Evolutionary conservation across 2,329 filamentous ascomycete genomes (phyloP).

Genomic region (Exophiala spinifera): DNA sequence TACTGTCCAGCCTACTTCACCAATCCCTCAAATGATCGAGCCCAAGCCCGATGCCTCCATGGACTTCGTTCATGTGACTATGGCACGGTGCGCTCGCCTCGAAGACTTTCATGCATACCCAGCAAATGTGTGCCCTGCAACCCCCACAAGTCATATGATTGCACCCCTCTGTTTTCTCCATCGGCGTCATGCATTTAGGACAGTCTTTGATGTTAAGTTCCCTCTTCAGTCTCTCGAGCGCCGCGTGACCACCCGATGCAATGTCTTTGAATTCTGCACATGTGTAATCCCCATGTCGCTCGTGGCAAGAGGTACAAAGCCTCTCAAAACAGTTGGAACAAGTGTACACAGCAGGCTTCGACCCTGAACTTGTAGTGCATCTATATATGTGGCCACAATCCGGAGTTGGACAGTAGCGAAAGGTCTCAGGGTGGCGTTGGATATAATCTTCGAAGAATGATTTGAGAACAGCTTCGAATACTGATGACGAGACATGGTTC

Average conservation of each 20-base stretch:
- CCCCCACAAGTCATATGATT: slow-evolving; percentile 13
- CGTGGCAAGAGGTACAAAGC: slow-evolving; percentile 30
- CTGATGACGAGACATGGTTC: slow-evolving; percentile 32
- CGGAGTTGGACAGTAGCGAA: slow-evolving; percentile 45
- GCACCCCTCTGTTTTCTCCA: slow-evolving; percentile 16
- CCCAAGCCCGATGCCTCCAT: slow-evolving; percentile 8
- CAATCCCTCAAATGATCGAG: not conserved
- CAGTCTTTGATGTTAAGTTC: slow-evolving; percentile 15
- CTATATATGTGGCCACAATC: slow-evolving; percentile 47
- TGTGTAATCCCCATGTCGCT: slow-evolving; percentile 22
- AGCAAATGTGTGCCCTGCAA: slow-evolving; percentile 30
- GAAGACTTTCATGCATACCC: slow-evolving; percentile 28
- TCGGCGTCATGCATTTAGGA: slow-evolving; percentile 13
- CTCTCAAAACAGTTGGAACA: slow-evolving; percentile 38
- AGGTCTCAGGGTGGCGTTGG: slow-evolving; percentile 31
- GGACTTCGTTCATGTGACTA: slow-evolving; percentile 24
- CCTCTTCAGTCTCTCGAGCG: slow-evolving; percentile 7
- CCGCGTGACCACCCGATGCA: slow-evolving; percentile 23
- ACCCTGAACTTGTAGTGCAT: slow-evolving; percentile 7
- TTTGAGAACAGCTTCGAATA: slow-evolving; percentile 41
- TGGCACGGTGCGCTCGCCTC: slow-evolving; percentile 25
- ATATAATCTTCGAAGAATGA: slow-evolving; percentile 39
- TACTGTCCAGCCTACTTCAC: too few species aligned
- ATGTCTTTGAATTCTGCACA: slow-evolving; percentile 31
- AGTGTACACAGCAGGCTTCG: slow-evolving; percentile 27